Base-by-base conservation (phyloP, 768 basidiomycete genomes). In the Sarcodon aspratus region DNA sequence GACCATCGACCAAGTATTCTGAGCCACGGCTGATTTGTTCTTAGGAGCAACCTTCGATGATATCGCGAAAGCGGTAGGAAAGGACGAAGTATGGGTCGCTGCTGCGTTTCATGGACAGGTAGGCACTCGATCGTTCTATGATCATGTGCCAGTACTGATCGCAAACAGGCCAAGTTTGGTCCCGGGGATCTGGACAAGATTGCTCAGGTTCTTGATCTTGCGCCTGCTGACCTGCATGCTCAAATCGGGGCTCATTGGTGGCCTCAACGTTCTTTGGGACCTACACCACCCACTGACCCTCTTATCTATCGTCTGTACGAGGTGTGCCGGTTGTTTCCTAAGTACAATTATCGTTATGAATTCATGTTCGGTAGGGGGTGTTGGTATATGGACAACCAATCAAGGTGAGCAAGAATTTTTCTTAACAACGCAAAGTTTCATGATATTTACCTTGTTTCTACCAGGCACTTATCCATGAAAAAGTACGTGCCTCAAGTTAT, bases 81-180 rank as follows among this genome's bases (percentile, higher is more conserved):
- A 73, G 60, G 82, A 87, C 59, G 88, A 91, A 57, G 72, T 90
- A 21, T 91, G 85, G 85, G 72, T 89, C 21, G 87, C 87, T 3
- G 78, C 87, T 6, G 79, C 80, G 44, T 85, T 91, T 64, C 88
- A 87, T 55, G 87, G 81, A 7, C 87, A 89, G 69, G 84, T 83
- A 51, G 17, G 66, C 55, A 40, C 27, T 6, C 10, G 13, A 40
- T 38, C 3, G 11, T 52, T 8, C 9, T 47, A 11, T 34, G 46
- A 18, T 48, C 18, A 40, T 37, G 37, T 9, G 7, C 33, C 13
- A 9, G 33, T 10, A 1, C n/a, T 36, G 13, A 44, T 31, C 47
- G 36, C 18, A 9, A 35, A 0, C 51, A 89, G 82, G 86, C 87
- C 5, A 89, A 88, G 62, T 69, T 85, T 15, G 68, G 70, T 0